These are phyloP conservation scores for Rhizopus stolonifer DNA, from an alignment of 371 early-diverging fungal species.

Conservation along the genomic window DNA sequence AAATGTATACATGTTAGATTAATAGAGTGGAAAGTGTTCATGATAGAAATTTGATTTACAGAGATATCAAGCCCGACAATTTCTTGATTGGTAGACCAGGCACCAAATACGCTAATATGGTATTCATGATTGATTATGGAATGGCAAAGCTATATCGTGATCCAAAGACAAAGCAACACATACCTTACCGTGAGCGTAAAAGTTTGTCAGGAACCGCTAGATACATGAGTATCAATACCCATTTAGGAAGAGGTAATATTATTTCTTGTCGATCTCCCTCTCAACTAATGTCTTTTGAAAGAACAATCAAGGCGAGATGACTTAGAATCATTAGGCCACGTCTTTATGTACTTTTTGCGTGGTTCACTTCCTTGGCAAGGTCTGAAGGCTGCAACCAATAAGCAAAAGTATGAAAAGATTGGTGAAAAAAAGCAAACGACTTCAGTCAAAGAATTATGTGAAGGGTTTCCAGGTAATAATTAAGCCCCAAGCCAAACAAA, in stretches of 20 bases:
- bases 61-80: constrained; percentile 99
- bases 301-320: constrained; percentile 99
- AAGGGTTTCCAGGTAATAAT: constrained; percentile 75
- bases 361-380: constrained; percentile 99
- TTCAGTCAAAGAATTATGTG: constrained; percentile 89
- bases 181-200: constrained; percentile 87
- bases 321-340: constrained; percentile 98
- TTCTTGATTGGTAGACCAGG: constrained; percentile 87
- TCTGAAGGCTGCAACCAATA: constrained; percentile 96
- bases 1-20: constrained; percentile 55
- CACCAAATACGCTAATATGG: constrained; percentile 58
- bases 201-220: constrained; percentile 93
- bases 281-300: no score
- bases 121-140: constrained; percentile 91
- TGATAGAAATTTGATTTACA: constrained; percentile 94
- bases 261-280: no score
- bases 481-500: no score
- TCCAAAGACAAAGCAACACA: constrained; percentile 88
- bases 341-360: constrained; percentile 98
- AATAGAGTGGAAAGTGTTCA: constrained; percentile 93
- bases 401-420: constrained; percentile 98
- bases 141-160: constrained; percentile 94
- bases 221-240: constrained; percentile 96
- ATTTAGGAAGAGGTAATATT: constrained; percentile 73
- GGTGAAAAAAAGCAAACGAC: constrained; percentile 98